phyloP scores from a whole-genome alignment of 441 rosid species.

The Populus trichocarpa region DNA sequence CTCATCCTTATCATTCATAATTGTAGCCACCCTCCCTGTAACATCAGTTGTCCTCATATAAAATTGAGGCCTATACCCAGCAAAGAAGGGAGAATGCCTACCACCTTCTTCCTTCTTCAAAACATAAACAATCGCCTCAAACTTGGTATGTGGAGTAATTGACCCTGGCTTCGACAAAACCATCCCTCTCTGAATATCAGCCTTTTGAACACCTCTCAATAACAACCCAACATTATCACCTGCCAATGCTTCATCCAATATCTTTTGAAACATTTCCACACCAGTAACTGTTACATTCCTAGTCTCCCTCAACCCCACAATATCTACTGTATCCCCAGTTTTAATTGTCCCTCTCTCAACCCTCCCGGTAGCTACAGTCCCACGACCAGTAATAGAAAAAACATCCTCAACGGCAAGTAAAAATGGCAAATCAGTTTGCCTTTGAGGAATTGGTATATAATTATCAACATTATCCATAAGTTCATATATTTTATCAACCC shows the following conservation, averaged over 20 bases:
- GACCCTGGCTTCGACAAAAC: constrained; percentile 84
- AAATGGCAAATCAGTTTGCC: constrained; percentile 89
- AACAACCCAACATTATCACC: constrained; percentile 92
- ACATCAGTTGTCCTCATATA: constrained; percentile 97
- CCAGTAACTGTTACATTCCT: constrained; percentile 76
- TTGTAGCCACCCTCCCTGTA: constrained; percentile 70
- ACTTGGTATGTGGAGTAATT: constrained; percentile 73
- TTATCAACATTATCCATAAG: constrained; percentile 94
- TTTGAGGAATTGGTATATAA: constrained; percentile 82
- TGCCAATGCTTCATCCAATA: constrained; percentile 81
- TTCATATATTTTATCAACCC: constrained; percentile 96
- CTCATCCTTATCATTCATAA: constrained; percentile 89
- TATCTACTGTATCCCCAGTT: constrained; percentile 77
- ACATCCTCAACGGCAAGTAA: constrained; percentile 92
- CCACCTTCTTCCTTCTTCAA: constrained; percentile 98
- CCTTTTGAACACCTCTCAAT: constrained; percentile 84
- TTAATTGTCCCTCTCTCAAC: constrained; percentile 80
- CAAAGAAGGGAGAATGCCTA: constrained; percentile 77
- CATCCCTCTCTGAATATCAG: constrained; percentile 89
- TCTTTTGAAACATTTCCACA: constrained; percentile 93
- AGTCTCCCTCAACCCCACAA: constrained; percentile 85
- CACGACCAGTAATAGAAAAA: constrained; percentile 94
- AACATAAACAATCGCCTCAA: constrained; percentile 70
- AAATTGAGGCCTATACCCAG: constrained; percentile 90
- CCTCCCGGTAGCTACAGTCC: constrained; percentile 92